phyloP scores from a whole-genome alignment of 2,329 filamentous ascomycete genomes.

The Paecilomyces variotii region DNA sequence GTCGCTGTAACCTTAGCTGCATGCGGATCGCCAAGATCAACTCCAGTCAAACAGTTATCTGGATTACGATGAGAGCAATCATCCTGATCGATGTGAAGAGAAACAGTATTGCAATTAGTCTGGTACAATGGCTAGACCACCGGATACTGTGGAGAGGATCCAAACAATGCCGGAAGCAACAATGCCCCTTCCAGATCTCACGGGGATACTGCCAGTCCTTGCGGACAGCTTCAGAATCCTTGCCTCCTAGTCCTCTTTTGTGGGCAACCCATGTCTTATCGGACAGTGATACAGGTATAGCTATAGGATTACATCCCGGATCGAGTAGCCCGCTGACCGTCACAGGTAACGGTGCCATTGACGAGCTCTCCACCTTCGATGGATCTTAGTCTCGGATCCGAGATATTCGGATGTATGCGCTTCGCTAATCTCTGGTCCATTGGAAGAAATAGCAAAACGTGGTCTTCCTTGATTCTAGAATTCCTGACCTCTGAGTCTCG shows the following conservation, averaged over 20 bases:
- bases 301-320: background rate
- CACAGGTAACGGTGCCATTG: background rate
- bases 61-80: background rate
- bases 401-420: background rate
- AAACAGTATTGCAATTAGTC: background rate
- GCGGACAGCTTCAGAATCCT: background rate
- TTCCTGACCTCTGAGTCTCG: background rate
- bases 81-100: background rate
- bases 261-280: background rate
- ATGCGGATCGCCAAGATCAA: background rate
- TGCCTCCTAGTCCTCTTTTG: background rate
- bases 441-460: background rate
- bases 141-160: background rate
- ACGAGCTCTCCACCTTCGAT: background rate
- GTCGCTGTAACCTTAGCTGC: background rate
- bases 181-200: background rate
- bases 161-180: background rate
- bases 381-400: background rate
- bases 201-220: background rate
- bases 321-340: background rate
- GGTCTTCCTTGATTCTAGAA: background rate
- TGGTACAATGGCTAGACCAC: background rate
- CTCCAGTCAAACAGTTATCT: background rate
- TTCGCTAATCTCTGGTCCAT: background rate
- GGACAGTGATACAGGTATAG: background rate